Conservation (phyloP, 2,329 filamentous ascomycete genomes). For the Nothophoma quercina region DNA sequence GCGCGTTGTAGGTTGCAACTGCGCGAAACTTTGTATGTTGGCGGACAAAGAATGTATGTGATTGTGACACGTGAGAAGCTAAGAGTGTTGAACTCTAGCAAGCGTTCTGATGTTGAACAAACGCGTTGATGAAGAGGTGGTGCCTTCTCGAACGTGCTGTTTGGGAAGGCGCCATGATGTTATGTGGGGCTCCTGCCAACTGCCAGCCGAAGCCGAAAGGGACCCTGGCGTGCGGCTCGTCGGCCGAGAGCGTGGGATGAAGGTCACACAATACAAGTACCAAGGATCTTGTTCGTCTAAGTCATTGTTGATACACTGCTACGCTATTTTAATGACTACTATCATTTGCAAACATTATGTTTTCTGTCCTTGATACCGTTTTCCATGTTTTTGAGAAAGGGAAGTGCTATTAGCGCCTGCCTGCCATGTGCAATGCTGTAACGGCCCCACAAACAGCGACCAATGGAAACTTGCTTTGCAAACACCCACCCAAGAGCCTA, state of each 20-base stretch:
- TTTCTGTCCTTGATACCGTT: neutral
- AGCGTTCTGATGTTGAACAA: conserved; percentile 34
- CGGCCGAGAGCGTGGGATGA: neutral
- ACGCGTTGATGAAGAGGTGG: conserved; percentile 18
- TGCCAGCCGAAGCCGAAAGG: neutral
- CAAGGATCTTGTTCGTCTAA: neutral
- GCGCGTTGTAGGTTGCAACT: conserved; percentile 10
- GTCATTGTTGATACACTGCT: neutral
- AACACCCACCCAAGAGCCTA: conserved; percentile 7
- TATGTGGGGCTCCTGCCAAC: conserved; percentile 8
- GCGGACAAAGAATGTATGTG: neutral
- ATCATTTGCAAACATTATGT: neutral
- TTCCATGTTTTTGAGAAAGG: neutral
- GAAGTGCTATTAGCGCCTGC: neutral
- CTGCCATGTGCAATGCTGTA: conserved; percentile 1
- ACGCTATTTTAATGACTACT: neutral
- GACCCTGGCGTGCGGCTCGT: neutral
- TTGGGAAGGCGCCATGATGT: conserved; percentile 6
- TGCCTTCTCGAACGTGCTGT: conserved; percentile 9
- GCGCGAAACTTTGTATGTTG: neutral
- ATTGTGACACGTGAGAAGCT: conserved; percentile 12
- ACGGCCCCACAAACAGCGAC: neutral
- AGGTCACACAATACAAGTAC: neutral
- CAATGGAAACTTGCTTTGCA: conserved; percentile 1
- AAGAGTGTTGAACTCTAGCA: conserved; percentile 49